Base-by-base conservation (phyloP, 2,329 filamentous ascomycete genomes). In the Botrytis medusae region DNA sequence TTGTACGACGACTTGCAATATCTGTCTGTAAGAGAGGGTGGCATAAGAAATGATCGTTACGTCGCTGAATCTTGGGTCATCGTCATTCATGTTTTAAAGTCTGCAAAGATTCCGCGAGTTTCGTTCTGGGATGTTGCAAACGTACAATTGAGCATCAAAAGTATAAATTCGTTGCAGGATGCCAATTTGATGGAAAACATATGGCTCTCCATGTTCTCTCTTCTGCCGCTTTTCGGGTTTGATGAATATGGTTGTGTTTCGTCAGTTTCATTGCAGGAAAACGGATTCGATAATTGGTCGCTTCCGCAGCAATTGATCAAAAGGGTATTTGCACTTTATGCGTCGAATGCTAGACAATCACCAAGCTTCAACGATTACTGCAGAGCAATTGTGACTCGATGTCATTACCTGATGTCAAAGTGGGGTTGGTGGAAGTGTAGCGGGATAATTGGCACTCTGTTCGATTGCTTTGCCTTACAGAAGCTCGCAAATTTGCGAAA, bases 281-380 rank as follows among this genome's bases (percentile, higher is more conserved):
- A 75, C 9, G 81, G 83, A 0, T 79, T 86, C 37, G 89, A 92
- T 73, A 90, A 90, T 40, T 92, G 90, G 90, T 75, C 77, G 6
- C 79, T 92, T 22, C 86, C 89, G 0, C 89, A 90, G 74, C 85
- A 84, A 72, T 79, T 91, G 44, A 75, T 91, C 65, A 87, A 84
- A 76, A 84, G 85, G 10, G 84, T 91, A 20, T 90, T 91, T 72
- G 81, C 87, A 32, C 78, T 90, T 2, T 92, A 92, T 78, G 84
- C 84, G 74, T 81, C 82, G n/a, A 88, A 89, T 72, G 78, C 81
- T 4, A 84, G 84, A 34, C 90, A 92, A 77, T 81, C 86, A 1
- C 84, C 88, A 2, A 87, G 88, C 77, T 91, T 92, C 83, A 92
- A 91, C 76, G 87, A 88, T 74, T 92, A 92, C 77, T 90, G 88